Conservation (phyloP, 73 alveolate species). For the Symbiodinium pilosum region DNA sequence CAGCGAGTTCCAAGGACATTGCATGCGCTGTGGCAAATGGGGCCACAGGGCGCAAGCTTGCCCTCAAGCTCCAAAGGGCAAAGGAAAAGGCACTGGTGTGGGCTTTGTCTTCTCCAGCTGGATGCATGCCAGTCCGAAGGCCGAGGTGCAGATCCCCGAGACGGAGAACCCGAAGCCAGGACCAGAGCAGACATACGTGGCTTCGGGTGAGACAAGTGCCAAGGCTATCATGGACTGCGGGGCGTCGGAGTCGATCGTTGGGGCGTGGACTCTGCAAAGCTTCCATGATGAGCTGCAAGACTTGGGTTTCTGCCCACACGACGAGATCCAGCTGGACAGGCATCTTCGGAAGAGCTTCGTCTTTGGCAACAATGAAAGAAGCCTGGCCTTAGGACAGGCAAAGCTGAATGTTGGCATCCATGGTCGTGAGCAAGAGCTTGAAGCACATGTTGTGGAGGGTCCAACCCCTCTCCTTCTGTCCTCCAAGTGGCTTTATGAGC, state of each 20-base stretch:
- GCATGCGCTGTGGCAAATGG: background rate
- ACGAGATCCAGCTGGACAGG: no score
- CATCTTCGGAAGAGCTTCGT: no score
- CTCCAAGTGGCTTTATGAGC: no score
- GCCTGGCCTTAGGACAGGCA: no score
- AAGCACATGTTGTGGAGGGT: no score
- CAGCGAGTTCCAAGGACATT: background rate
- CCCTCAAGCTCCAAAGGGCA: background rate
- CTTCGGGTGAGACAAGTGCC: no score
- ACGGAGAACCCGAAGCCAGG: background rate
- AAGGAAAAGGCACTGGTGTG: background rate
- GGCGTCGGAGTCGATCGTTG: background rate
- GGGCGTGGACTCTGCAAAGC: background rate
- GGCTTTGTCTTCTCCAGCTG: background rate
- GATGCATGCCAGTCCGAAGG: background rate
- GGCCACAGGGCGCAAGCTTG: background rate
- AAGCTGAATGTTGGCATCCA: no score
- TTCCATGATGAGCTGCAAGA: background rate
- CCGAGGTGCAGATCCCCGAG: background rate
- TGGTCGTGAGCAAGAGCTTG: no score
- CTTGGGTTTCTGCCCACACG: background rate
- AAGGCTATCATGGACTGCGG: constrained; percentile 4
- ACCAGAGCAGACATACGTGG: background rate
- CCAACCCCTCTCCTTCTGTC: no score
- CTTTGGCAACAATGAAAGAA: no score